Percentiles rank a stretch among this genome's conserved stretches.
phyloP scores from a whole-genome alignment of 805 yeast genomes.

The Kluyveromyces nonfermentans region DNA sequence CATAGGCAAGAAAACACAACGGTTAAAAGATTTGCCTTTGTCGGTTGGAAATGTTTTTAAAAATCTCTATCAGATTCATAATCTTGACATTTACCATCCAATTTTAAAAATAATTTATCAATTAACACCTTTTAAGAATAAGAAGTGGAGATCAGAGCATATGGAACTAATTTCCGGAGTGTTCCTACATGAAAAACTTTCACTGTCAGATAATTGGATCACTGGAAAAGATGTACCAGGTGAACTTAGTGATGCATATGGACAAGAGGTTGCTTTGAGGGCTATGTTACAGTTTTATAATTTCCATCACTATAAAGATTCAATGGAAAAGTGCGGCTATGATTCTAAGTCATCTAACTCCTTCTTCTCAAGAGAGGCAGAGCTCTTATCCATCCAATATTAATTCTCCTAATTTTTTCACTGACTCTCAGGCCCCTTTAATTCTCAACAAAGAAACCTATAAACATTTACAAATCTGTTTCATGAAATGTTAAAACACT shows the following conservation, averaged over 20 bases:
- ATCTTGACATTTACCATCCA: conserved; percentile 54
- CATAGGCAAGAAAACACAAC: conserved; percentile 59
- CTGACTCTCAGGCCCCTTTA: too few relatives aligned
- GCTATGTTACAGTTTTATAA: conserved; percentile 73
- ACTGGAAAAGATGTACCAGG: conserved; percentile 71
- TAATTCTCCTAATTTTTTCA: background rate
- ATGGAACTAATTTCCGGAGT: conserved; percentile 91
- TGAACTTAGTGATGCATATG: conserved; percentile 66
- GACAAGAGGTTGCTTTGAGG: conserved; percentile 77
- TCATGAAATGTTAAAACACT: too few relatives aligned
- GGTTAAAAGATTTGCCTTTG: conserved; percentile 34
- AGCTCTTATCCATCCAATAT: conserved; percentile 22
- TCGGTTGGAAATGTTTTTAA: conserved; percentile 26
- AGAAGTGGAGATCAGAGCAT: conserved; percentile 87
- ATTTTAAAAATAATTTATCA: conserved; percentile 67
- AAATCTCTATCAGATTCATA: conserved; percentile 46
- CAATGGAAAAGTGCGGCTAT: conserved; percentile 52
- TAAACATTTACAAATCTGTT: too few relatives aligned
- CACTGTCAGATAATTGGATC: conserved; percentile 79
- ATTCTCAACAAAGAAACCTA: background rate
- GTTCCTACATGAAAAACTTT: conserved; percentile 62
- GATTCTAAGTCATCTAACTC: conserved; percentile 30
- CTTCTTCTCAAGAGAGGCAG: conserved; percentile 36
- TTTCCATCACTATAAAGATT: conserved; percentile 42
- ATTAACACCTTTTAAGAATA: conserved; percentile 81